Conservation (phyloP, 495 filamentous ascomycete genomes). For the Penicilliopsis zonata region DNA sequence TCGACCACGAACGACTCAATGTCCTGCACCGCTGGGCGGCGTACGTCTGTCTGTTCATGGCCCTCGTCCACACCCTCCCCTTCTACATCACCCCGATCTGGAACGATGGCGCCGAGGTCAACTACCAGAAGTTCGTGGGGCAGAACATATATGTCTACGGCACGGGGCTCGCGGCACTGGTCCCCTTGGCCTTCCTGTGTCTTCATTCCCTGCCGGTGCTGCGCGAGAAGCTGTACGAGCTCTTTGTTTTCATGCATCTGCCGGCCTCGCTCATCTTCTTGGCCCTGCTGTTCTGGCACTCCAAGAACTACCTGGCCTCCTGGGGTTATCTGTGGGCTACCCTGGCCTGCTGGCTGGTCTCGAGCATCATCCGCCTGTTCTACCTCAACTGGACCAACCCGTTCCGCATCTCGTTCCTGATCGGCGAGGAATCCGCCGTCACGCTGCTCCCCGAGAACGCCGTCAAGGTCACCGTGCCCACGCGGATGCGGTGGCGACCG, state of each 20-base stretch:
- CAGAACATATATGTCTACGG: slow-evolving; percentile 61
- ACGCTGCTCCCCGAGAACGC: slow-evolving; percentile 83
- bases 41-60: slow-evolving; percentile 77
- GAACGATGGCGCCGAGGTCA: slow-evolving; percentile 56
- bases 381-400: slow-evolving; percentile 85
- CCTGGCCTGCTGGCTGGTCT: slow-evolving; percentile 61
- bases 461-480: slow-evolving; percentile 86
- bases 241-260: slow-evolving; percentile 72
- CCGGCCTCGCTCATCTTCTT: slow-evolving; percentile 72
- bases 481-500: slow-evolving; percentile 83
- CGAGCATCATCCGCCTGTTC: slow-evolving; percentile 51
- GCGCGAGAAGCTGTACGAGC: slow-evolving; percentile 58
- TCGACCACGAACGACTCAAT: slow-evolving; percentile 85
- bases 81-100: slow-evolving; percentile 84
- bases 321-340: slow-evolving; percentile 87
- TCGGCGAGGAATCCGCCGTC: slow-evolving; percentile 79
- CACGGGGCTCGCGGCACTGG: slow-evolving; percentile 77
- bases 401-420: slow-evolving; percentile 62
- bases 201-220: slow-evolving; percentile 67
- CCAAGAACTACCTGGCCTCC: slow-evolving; percentile 78
- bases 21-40: slow-evolving; percentile 87
- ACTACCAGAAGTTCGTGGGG: slow-evolving; percentile 55
- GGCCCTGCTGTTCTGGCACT: slow-evolving; percentile 90
- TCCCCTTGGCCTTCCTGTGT: slow-evolving; percentile 69
- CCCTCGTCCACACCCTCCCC: slow-evolving; percentile 71